Evolutionary conservation across 2,329 filamentous ascomycete genomes (phyloP), one percentile per base, ranked within the genome.

Genomic region (Colletotrichum chlorophyti): DNA sequence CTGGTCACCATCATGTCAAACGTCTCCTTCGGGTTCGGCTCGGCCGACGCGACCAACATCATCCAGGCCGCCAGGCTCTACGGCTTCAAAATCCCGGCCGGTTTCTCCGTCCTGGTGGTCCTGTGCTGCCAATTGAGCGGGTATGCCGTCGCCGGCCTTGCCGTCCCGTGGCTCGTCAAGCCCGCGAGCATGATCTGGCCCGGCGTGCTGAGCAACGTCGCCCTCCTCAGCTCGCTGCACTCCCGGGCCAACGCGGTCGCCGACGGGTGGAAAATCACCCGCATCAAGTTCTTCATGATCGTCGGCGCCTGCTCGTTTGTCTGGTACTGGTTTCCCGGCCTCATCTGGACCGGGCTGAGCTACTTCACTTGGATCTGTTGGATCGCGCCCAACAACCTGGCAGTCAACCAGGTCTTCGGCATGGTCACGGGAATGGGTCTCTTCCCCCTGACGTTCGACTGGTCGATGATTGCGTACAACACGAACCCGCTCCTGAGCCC

Each of bases 1-100:
- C 65, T 83, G 71, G 71, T 85, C 63, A 76, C 74, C 54, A 75
- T 77, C 63, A 76, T 76, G 2, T 79, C 81, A 1, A 84, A 85
- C 64, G 78, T 78, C 4, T 72, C 73, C 14, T 72, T n/a, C 76
- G 79, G 62, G 66, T 75, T 70, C 60, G 78, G 38, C 68, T 59
- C 50, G 1, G 55, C 55, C 6, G 55, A 58, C 6, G 55, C 73
- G 4, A 67, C 68, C 24, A 80, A 73, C 63, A 76, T 78, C 63
- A 75, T 77, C 63, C 77, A 79, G 61, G 60, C 63, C 2, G 50
- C 55, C 78, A 76, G 50, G 74, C 75, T 8, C 70, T 72, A 23
- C 68, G 69, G 29, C 74, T 77, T 54, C 65, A 64, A 3, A 80
- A 79, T 66, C 74, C 79, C 64, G 71, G 31, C 50, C 5, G 55